Evolutionary conservation across 1,284 basidiomycete genomes (phyloP).

Genomic region (Boletus austroedulis): DNA sequence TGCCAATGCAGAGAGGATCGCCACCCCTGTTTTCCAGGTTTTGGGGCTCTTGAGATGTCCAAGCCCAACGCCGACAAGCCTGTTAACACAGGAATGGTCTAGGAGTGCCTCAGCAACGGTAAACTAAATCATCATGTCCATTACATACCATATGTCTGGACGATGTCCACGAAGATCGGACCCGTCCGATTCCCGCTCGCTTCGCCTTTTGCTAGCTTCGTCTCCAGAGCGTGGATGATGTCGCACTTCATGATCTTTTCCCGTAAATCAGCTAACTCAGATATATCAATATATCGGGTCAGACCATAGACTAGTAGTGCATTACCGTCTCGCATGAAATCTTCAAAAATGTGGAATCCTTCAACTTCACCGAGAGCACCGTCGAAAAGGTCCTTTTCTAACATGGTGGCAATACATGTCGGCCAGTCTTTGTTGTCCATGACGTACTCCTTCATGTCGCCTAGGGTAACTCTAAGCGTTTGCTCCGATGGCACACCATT

Average conservation of each 20-base stretch:
- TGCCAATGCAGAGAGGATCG: constrained; percentile 25
- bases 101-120: not conserved
- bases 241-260: constrained; percentile 10
- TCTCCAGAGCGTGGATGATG: constrained; percentile 18
- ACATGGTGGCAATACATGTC: constrained; percentile 23
- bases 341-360: constrained; percentile 28
- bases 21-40: constrained; percentile 23
- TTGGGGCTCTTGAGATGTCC: constrained; percentile 5
- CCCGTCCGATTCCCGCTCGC: constrained; percentile 20
- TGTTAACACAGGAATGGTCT: constrained; percentile 12
- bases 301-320: too few species aligned
- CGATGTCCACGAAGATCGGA: constrained; percentile 25
- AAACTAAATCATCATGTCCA: not conserved
- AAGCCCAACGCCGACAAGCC: constrained; percentile 17
- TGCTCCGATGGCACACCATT: not conserved
- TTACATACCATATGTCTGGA: constrained; percentile 18
- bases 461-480: constrained; percentile 4
- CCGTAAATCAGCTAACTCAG: too few species aligned
- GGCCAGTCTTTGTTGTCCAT: too few species aligned
- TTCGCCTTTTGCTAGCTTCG: constrained; percentile 16
- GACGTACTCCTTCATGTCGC: constrained; percentile 15
- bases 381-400: constrained; percentile 26
- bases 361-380: constrained; percentile 28
- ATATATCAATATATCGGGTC: too few species aligned
- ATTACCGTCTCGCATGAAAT: too few species aligned